Base-by-base conservation (phyloP, 1,139 yeast genomes). In the Eremothecium sinecaudum region DNA sequence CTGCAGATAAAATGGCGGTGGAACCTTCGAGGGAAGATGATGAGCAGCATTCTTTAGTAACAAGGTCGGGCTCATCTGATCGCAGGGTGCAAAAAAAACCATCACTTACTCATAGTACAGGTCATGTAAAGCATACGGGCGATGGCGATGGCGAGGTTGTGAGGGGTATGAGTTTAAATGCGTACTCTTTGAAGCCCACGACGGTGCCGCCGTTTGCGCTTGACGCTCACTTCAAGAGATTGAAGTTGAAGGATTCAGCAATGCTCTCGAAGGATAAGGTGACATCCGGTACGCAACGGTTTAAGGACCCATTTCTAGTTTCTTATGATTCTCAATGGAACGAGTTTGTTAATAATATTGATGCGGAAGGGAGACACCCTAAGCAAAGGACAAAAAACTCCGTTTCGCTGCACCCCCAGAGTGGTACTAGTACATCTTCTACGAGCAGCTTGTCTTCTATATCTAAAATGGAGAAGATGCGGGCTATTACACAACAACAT, bases 171-270 rank as follows among this genome's bases (percentile, higher is more conserved):
- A 34, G 31, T 32, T 35, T 53, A 31, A 56, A 53, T 35, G 36
- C 53, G 4, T 50, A 55, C 36, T 42, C 56, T 3, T 39, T 53
- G 9, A 38, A 40, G 19, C 58, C 61, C 3, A 48, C 48, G 5
- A 51, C 59, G 2, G 53, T 57, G 1, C 61, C 61, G 2, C 61
- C 61, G 6, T 56, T 50, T 43, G 59, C 48, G 3, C 33, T 56
- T 31, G 50, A 49, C 15, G 41, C 45, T 25, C 45, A 44, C 33
- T 43, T 42, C 24, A 37, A 40, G 15, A 39, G 34, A 24, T 18
- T 35, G 18, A 37, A 33, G 14, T 13, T 27, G 29, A 35, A 26
- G 27, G 24, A 29, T 17, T 30, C 31, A 13, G 28, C 32, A 31
- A 25, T 22, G 24, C 12, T 23, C 24, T 15, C 20, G 9, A 19